phyloP scores from a whole-genome alignment of 73 alveolate genomes.

The Breviolum minutum region DNA sequence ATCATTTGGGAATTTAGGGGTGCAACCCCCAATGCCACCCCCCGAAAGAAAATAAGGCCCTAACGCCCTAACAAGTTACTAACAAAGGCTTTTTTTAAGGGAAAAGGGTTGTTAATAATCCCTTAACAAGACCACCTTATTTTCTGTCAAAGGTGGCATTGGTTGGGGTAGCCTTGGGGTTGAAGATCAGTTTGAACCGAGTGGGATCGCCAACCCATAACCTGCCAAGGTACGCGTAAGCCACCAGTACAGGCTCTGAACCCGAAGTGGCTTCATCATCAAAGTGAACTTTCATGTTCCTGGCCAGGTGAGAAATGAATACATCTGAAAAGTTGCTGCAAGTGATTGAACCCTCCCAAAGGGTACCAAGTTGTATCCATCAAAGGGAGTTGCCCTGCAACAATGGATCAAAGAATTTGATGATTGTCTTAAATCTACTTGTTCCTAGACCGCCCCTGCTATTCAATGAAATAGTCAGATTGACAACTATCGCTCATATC shows the following conservation, averaged over 20 bases:
- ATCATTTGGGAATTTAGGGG: not conserved
- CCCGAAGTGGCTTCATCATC: constrained; percentile 71
- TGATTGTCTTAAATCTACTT: no score
- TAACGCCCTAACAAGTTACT: no score
- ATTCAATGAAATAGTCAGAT: not conserved
- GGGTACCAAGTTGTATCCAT: no score
- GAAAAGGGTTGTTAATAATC: not conserved
- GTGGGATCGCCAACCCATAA: no score
- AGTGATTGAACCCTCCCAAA: no score
- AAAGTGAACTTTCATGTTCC: constrained; percentile 79
- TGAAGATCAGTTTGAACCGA: no score
- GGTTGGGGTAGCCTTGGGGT: no score
- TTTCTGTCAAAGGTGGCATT: no score
- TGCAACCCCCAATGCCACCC: not conserved
- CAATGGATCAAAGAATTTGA: no score
- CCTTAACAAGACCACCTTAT: not conserved
- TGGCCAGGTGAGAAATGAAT: not conserved
- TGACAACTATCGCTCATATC: no score
- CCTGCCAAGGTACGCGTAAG: constrained; percentile 2
- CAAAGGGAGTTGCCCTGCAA: no score
- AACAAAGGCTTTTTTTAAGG: not conserved
- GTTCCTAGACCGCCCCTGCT: not conserved
- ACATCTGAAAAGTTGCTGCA: not conserved
- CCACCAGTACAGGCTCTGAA: constrained; percentile 51
- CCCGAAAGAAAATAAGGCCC: not conserved